Evolutionary conservation across 106 monocot genomes (phyloP), one percentile per base, ranked within the genome.

Genomic region (Allium cepa): DNA sequence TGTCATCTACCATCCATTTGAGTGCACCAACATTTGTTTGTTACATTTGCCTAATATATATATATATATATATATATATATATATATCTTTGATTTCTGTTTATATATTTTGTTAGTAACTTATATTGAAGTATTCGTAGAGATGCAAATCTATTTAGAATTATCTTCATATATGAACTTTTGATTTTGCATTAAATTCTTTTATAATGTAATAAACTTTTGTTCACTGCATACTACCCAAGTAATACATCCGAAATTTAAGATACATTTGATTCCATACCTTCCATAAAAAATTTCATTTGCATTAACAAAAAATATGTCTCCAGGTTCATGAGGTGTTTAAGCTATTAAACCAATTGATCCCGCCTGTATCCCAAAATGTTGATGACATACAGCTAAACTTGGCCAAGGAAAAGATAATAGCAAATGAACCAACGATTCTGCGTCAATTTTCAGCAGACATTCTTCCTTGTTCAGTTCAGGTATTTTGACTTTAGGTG

Each of bases 301-400:
- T 36, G 36, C 36, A 36, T 36, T 36, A 36, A 36, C 36, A 1
- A 36, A 36, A 36, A 36, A 36, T 4, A 36, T 36, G 5, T 36
- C 46, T 69, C 12, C 77, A 90, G 94, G 79, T 81, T 26, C 50
- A 75, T 79, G 94, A 94, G 79, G 80, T 83, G 55, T 57, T 94
- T 16, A 91, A 70, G 70, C 75, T 90, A 74, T 60, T 79, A n/a
- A 79, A 76, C 69, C 94, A 94, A 56, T 61, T 94, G 47, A 75
- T 94, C 53, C 90, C 87, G 61, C 59, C 78, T 27, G 71, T 26
- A 9, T 53, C 75, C 69, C 80, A 53, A n/a, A 74, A 83, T 64
- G 66, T 62, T 63, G 73, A 53, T 28, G 67, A 71, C 57, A 67
- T 60, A 62, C 80, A 90, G 72, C 52, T 81, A 46, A 67, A 70